A percentile compares a stretch with the other conserved stretches of the same genome.
Conservation (phyloP, 305 asterid species). For the Fraxinus platypoda region DNA sequence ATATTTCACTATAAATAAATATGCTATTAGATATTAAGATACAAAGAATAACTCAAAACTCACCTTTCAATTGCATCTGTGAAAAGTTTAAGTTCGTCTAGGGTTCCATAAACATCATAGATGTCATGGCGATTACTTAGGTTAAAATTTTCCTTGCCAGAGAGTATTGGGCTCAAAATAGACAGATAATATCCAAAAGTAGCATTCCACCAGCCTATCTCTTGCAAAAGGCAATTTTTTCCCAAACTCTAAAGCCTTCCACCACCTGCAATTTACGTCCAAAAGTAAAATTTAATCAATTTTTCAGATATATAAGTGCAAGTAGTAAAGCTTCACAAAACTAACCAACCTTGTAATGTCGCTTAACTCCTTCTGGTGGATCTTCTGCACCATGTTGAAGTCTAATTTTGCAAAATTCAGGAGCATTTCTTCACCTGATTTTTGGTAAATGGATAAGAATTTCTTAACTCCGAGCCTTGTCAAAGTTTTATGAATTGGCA, state of each 20-base stretch:
- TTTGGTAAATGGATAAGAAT: not conserved
- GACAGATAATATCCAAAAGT: constrained; percentile 20
- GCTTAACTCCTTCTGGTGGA: constrained; percentile 9
- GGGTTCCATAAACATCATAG: constrained; percentile 23
- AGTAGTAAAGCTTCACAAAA: not conserved
- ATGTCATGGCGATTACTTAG: constrained; percentile 17
- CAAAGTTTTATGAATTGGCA: not conserved
- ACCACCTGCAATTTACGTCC: constrained; percentile 24
- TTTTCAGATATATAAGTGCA: not conserved
- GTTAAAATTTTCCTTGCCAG: constrained; percentile 11
- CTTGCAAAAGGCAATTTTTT: constrained; percentile 19
- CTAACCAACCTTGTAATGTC: constrained; percentile 8
- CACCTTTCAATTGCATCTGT: constrained; percentile 22
- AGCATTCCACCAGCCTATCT: constrained; percentile 23
- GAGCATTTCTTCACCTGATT: no score
- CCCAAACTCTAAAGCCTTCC: not conserved
- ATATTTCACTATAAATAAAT: no score
- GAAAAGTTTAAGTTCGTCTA: constrained; percentile 18
- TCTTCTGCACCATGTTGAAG: constrained; percentile 12
- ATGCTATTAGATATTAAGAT: no score
- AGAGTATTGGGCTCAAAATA: constrained; percentile 18
- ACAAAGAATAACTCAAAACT: not conserved
- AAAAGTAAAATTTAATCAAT: not conserved
- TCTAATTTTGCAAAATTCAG: constrained; percentile 16
- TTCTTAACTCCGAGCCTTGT: constrained; percentile 1